Percentiles rank a stretch among this genome's conserved stretches.
Conservation (phyloP, 1,139 yeast genomes). For the Blastobotrys arbuscula region DNA sequence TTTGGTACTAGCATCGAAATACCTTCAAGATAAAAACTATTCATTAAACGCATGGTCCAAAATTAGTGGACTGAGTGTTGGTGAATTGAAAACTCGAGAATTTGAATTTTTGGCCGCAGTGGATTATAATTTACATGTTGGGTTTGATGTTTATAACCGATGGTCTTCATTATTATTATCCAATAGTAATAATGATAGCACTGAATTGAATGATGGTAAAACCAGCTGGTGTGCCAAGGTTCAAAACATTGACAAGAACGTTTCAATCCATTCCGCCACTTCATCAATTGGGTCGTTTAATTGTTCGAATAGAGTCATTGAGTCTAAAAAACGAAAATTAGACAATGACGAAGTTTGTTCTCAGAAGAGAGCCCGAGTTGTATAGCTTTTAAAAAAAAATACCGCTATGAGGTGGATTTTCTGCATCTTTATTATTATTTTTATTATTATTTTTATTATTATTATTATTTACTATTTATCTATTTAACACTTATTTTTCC, state of each 20-base stretch:
- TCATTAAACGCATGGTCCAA: constrained; percentile 70
- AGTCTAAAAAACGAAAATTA: too few relatives aligned
- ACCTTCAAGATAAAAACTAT: constrained; percentile 66
- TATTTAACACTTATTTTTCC: too few relatives aligned
- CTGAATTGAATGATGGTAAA: neutral
- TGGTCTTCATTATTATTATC: constrained; percentile 39
- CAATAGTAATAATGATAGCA: neutral
- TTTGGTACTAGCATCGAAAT: constrained; percentile 65
- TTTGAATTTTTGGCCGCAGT: constrained; percentile 47
- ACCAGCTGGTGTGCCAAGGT: neutral
- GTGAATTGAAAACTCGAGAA: constrained; percentile 51
- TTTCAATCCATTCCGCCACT: neutral
- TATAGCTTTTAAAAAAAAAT: too few relatives aligned
- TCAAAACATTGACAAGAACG: neutral
- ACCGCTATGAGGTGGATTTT: too few relatives aligned
- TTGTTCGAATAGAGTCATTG: too few relatives aligned
- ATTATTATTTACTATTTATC: too few relatives aligned
- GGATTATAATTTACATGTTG: constrained; percentile 52
- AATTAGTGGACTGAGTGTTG: constrained; percentile 56
- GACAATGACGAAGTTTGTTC: too few relatives aligned
- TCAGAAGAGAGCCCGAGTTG: too few relatives aligned
- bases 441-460: too few relatives aligned
- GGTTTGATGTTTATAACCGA: constrained; percentile 45
- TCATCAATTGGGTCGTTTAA: too few relatives aligned
- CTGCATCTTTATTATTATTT: too few relatives aligned